Percentiles rank a stretch among this genome's conserved stretches.
Conservation (phyloP, 2,329 filamentous ascomycete species). For the Didymellaceae sp. region DNA sequence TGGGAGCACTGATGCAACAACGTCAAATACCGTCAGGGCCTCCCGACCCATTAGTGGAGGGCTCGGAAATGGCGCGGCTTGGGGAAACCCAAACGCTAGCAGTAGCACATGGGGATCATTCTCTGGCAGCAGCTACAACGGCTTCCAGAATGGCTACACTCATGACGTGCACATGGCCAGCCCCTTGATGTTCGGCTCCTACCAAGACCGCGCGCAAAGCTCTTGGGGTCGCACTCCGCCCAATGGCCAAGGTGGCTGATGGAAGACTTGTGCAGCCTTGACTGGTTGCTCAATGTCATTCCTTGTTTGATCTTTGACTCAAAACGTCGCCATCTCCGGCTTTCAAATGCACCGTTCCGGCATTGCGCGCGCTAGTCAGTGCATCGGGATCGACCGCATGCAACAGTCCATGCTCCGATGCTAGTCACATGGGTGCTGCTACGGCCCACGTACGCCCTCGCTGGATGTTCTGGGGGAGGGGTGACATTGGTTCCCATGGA, state of each 20-base stretch:
- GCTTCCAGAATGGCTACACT: slow-evolving; percentile 24
- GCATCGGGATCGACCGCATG: neutral
- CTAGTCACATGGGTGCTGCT: neutral
- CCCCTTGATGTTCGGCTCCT: slow-evolving; percentile 52
- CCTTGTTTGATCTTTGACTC: slow-evolving; percentile 1
- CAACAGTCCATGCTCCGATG: neutral
- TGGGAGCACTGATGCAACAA: slow-evolving; percentile 41
- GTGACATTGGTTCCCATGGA: neutral
- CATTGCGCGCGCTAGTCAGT: neutral
- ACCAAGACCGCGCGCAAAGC: slow-evolving; percentile 36
- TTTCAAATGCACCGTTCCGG: neutral
- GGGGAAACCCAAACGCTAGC: slow-evolving; percentile 36
- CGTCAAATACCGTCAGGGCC: slow-evolving; percentile 22
- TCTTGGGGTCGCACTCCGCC: slow-evolving; percentile 46
- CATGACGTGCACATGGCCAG: slow-evolving; percentile 45
- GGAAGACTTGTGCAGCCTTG: neutral
- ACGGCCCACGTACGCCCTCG: neutral
- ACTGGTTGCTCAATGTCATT: slow-evolving; percentile 4
- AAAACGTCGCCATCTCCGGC: neutral
- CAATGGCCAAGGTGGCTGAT: slow-evolving; percentile 50
- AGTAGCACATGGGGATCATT: slow-evolving; percentile 33
- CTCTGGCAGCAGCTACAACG: slow-evolving; percentile 24
- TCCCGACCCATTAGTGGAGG: slow-evolving; percentile 37
- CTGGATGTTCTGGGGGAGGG: neutral
- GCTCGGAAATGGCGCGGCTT: slow-evolving; percentile 41